Evolutionary conservation across 352 stramenopile species (phyloP).

Genomic region (Phytopythium boreale): DNA sequence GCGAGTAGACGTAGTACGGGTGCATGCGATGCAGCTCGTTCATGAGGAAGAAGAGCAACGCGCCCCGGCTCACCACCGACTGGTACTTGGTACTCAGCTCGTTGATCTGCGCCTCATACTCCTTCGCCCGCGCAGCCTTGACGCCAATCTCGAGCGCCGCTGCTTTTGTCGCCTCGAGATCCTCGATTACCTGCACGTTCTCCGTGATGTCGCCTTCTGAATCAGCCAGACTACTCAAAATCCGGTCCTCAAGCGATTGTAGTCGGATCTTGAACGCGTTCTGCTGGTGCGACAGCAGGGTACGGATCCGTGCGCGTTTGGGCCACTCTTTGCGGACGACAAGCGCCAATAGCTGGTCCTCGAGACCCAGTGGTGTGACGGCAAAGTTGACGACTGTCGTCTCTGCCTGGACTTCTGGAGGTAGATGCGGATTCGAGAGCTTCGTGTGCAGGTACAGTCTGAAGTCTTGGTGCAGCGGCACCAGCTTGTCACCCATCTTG

Average conservation of each 20-base stretch:
- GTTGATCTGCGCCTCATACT: constrained; percentile 80
- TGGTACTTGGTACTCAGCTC: constrained; percentile 90
- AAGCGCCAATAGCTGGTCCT: constrained; percentile 87
- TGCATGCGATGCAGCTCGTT: constrained; percentile 91
- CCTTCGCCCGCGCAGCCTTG: constrained; percentile 73
- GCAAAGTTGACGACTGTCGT: constrained; percentile 92
- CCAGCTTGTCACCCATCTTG: constrained; percentile 85
- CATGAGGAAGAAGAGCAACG: constrained; percentile 96
- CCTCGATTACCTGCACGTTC: constrained; percentile 95
- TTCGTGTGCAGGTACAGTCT: constrained; percentile 91
- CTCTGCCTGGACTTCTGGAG: constrained; percentile 89
- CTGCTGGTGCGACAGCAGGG: constrained; percentile 83
- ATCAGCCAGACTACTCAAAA: constrained; percentile 80
- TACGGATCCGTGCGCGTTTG: constrained; percentile 75
- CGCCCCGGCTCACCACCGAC: constrained; percentile 87
- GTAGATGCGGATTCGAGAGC: constrained; percentile 91
- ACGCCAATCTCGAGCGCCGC: constrained; percentile 84
- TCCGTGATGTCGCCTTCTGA: constrained; percentile 90
- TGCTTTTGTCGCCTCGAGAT: constrained; percentile 92
- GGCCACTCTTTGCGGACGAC: constrained; percentile 90
- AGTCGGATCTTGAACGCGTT: constrained; percentile 90
- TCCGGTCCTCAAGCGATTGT: constrained; percentile 87
- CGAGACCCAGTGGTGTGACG: constrained; percentile 86
- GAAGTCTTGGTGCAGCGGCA: constrained; percentile 83
- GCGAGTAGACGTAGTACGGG: constrained; percentile 94